phyloP scores from a whole-genome alignment of 768 basidiomycete genomes.

The Austroboletus eburneus region DNA sequence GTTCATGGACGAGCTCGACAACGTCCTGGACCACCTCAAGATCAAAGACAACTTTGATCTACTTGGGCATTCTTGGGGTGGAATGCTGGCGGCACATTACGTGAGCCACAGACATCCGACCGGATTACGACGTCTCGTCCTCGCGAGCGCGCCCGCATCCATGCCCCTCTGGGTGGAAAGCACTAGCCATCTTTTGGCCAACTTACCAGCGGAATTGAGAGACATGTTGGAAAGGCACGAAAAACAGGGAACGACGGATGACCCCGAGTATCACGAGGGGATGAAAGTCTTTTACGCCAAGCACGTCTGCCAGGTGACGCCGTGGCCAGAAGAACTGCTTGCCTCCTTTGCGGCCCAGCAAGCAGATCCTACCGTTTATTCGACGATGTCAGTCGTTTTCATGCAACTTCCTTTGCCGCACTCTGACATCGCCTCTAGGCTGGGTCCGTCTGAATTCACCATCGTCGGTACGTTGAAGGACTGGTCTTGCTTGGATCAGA shows the following conservation, averaged over 20 bases:
- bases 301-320: slow-evolving; percentile 32
- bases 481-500: slow-evolving; percentile 44
- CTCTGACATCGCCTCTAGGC: slow-evolving; percentile 5
- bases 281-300: slow-evolving; percentile 28
- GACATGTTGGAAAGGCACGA: slow-evolving; percentile 32
- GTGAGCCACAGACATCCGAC: slow-evolving; percentile 35
- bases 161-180: slow-evolving; percentile 27
- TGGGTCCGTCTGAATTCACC: slow-evolving; percentile 33
- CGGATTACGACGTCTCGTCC: slow-evolving; percentile 35
- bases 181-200: slow-evolving; percentile 20
- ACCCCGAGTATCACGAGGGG: slow-evolving; percentile 32
- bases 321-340: slow-evolving; percentile 33
- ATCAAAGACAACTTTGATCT: slow-evolving; percentile 41
- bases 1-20: slow-evolving; percentile 52
- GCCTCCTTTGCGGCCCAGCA: slow-evolving; percentile 23
- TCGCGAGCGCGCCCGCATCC: slow-evolving; percentile 32
- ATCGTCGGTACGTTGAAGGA: slow-evolving; percentile 39
- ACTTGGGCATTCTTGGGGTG: slow-evolving; percentile 58
- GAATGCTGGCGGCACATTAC: slow-evolving; percentile 44
- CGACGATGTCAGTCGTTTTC: slow-evolving; percentile 28
- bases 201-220: slow-evolving; percentile 26
- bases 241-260: slow-evolving; percentile 28
- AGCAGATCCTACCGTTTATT: slow-evolving; percentile 31
- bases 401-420: background rate
- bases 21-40: slow-evolving; percentile 40